Base-by-base conservation (phyloP, 2,329 filamentous ascomycete species). In the Xylaria sp. region DNA sequence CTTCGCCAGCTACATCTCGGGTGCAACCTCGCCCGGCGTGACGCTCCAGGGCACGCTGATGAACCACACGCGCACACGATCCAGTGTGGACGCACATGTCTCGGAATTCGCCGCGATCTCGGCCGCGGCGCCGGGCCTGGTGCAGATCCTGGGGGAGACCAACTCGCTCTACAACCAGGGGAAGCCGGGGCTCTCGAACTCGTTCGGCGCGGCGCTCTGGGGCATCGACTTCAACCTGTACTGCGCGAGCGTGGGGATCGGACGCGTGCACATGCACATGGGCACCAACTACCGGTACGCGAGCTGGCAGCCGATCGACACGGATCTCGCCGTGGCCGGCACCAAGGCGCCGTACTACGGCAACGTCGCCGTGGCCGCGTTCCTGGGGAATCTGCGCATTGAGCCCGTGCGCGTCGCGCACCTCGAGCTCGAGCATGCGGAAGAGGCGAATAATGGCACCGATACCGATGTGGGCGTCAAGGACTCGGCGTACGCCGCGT, bases 291-390 rank as follows among this genome's bases (percentile, higher is more conserved):
- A 88, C 75, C 83, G 88, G 73, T 91, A 91, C 75, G 82, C 82
- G 68, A 80, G 83, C 56, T 91, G 89, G 89, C 89, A 91, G 74
- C 88, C 89, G 0, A 73, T 90, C 54, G 74, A 80, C 4, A 90
- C 88, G 0, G 76, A 80, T 58, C 81, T 81, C 15, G 84, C 84
- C 0, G 79, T 80, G 8, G 81, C 83, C 1, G 89, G 88, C 15
- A 91, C 88, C 23, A 90, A 89, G 74, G 80, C 89, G 0, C 88
- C 89, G 0, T 92, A 90, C 77, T 91, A 91, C 73, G 89, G 87
- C 18, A 88, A 87, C 76, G 80, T 90, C 18, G 85, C 85, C 39
- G 86, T 88, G 1, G 88, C 89, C 0, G 83, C 85, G 1, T 86
- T 89, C 73, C 77, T 91, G 2, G 84, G 85, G 1, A 77, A 85